These are phyloP conservation scores for Helichrysum umbraculigerum DNA, from an alignment of 129 eudicot species.

Conservation along the genomic window DNA sequence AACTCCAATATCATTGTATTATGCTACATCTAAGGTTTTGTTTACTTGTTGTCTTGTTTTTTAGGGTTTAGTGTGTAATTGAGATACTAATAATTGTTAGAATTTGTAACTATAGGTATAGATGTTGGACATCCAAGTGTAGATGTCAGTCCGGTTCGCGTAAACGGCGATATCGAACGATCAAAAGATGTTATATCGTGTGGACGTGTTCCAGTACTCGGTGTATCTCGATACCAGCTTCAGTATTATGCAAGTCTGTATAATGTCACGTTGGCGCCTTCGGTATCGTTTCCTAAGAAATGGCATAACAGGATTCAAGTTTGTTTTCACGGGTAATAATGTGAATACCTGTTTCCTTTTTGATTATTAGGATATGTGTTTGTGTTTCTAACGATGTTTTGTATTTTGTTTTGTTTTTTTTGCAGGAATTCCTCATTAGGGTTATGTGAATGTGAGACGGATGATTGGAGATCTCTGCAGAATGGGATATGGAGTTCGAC, in stretches of 20 bases:
- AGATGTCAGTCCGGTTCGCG: conserved; percentile 37
- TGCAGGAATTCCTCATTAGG: conserved; percentile 79
- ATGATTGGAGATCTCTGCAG: conserved; percentile 66
- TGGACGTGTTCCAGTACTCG: conserved; percentile 58
- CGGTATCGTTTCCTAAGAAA: conserved; percentile 62
- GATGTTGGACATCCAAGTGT: conserved; percentile 45
- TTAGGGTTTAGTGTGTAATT: conserved; percentile 12
- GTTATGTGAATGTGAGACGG: conserved; percentile 68
- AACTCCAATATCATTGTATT: neutral
- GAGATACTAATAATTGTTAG: conserved; percentile 18
- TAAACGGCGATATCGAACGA: conserved; percentile 26
- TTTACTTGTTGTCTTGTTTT: neutral
- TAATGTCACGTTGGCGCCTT: conserved; percentile 61
- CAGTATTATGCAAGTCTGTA: conserved; percentile 61
- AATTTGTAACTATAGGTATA: conserved; percentile 42
- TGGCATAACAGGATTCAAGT: conserved; percentile 62
- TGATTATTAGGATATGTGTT: neutral
- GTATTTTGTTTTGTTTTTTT: neutral
- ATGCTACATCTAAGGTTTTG: neutral
- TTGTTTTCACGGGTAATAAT: conserved; percentile 62
- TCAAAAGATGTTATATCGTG: conserved; percentile 51
- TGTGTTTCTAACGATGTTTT: neutral
- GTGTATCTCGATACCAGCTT: conserved; percentile 66
- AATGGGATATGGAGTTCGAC: conserved; percentile 62
- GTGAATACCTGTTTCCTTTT: too few relatives aligned